phyloP scores from a whole-genome alignment of 2,329 filamentous ascomycete species.

The Aspergillus floridensis region DNA sequence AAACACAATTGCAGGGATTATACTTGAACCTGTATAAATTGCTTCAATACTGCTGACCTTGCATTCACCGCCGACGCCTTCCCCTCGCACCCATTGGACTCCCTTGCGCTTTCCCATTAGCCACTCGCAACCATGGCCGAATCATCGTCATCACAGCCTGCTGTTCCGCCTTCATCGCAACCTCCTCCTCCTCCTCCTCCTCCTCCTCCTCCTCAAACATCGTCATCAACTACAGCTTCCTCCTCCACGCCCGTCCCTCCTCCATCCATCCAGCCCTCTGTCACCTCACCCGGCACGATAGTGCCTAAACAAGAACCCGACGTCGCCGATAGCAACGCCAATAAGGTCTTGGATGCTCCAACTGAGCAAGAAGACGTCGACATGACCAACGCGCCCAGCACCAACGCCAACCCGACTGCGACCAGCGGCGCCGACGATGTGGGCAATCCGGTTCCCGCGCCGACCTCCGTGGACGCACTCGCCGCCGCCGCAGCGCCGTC shows the following conservation, averaged over 20 bases:
- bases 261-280: conserved; percentile 2
- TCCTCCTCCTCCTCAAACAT: conserved; percentile 15
- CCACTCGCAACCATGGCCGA: conserved; percentile 35
- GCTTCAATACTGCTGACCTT: neutral
- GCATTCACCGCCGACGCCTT: neutral
- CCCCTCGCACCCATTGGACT: conserved; percentile 1
- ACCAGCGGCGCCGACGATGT: conserved; percentile 12
- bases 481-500: conserved; percentile 57
- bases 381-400: conserved; percentile 26
- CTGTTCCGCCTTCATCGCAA: conserved; percentile 15
- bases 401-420: conserved; percentile 2
- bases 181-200: conserved; percentile 22
- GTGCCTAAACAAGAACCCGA: conserved; percentile 26
- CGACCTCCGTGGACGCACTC: conserved; percentile 43
- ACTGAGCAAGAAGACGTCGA: conserved; percentile 36
- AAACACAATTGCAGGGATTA: neutral
- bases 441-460: conserved; percentile 21
- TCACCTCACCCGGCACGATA: conserved; percentile 20
- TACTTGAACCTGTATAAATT: neutral
- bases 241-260: conserved; percentile 13
- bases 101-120: conserved; percentile 14
- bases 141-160: conserved; percentile 26
- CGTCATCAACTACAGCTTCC: conserved; percentile 22
- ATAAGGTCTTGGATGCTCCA: conserved; percentile 26
- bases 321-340: conserved; percentile 24